phyloP scores from a whole-genome alignment of 139 green algal species.

The Gonium pectorale region DNA sequence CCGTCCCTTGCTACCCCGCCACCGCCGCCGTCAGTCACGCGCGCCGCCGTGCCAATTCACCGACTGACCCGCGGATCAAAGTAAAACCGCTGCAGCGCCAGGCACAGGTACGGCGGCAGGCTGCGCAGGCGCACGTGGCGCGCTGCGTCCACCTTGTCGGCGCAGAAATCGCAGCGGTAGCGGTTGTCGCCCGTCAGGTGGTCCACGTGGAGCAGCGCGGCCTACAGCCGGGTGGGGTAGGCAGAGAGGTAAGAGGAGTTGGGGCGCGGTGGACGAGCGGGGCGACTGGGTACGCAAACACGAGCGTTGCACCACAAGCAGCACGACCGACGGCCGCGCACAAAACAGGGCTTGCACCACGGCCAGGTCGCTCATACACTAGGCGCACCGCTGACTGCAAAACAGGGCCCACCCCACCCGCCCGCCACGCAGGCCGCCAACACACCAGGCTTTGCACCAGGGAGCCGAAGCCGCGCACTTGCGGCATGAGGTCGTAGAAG shows the following conservation, averaged over 20 bases:
- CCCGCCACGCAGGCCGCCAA: neutral
- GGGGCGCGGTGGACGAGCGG: too few species aligned
- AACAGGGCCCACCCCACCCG: too few species aligned
- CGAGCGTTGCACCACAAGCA: too few species aligned
- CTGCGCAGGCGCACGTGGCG: conserved; percentile 73
- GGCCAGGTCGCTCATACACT: too few species aligned
- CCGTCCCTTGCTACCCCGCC: too few species aligned
- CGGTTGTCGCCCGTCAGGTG: conserved; percentile 86
- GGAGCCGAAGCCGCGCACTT: conserved; percentile 71
- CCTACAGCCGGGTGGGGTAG: conserved; percentile 39
- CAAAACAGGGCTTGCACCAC: too few species aligned
- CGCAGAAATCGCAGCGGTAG: conserved; percentile 85
- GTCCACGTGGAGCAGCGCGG: conserved; percentile 72
- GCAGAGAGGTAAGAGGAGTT: too few species aligned
- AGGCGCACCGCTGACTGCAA: too few species aligned
- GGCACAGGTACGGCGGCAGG: conserved; percentile 86
- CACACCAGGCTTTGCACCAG: conserved; percentile 55
- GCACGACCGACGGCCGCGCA: too few species aligned
- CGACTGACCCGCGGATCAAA: conserved; percentile 81
- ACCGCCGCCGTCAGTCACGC: neutral
- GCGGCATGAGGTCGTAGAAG: conserved; percentile 92
- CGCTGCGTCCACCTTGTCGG: conserved; percentile 77
- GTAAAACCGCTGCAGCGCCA: conserved; percentile 93
- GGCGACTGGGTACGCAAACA: too few species aligned
- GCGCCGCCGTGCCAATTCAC: neutral